Evolutionary conservation across 2,329 filamentous ascomycete genomes (phyloP).

Genomic region (Helminthosporium solani): DNA sequence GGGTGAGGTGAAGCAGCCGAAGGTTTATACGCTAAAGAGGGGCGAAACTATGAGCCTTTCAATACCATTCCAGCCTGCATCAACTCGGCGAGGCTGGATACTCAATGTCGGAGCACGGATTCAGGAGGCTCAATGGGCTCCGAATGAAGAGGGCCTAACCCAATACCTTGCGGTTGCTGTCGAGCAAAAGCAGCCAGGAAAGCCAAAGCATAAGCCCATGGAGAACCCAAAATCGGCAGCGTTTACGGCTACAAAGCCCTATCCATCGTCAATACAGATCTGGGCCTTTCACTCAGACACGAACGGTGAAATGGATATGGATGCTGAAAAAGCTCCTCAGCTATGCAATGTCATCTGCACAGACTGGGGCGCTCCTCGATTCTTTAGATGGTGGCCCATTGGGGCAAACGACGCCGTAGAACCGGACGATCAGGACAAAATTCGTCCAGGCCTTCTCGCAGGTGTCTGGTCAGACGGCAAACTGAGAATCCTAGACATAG

Average conservation of each 20-base stretch:
- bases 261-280: slow-evolving; percentile 57
- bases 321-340: slow-evolving; percentile 43
- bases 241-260: slow-evolving; percentile 52
- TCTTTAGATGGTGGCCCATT: slow-evolving; percentile 59
- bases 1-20: slow-evolving; percentile 51
- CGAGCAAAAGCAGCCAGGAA: slow-evolving; percentile 21
- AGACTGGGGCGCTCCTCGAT: slow-evolving; percentile 57
- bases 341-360: slow-evolving; percentile 56
- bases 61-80: slow-evolving; percentile 33
- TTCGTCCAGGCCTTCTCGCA: slow-evolving; percentile 55
- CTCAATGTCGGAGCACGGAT: slow-evolving; percentile 58
- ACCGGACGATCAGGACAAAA: slow-evolving; percentile 24
- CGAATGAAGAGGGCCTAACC: slow-evolving; percentile 43
- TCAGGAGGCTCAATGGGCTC: slow-evolving; percentile 51
- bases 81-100: slow-evolving; percentile 51
- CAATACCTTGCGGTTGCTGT: slow-evolving; percentile 59
- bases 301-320: slow-evolving; percentile 45
- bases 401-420: slow-evolving; percentile 21
- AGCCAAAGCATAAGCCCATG: slow-evolving; percentile 27
- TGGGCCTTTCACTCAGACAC: slow-evolving; percentile 55
- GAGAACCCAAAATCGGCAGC: slow-evolving; percentile 46
- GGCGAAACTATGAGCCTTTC: slow-evolving; percentile 49
- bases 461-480: slow-evolving; percentile 60
- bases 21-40: slow-evolving; percentile 44
- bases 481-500: slow-evolving; percentile 56